Evolutionary conservation across 2,329 filamentous ascomycete species (phyloP).

Genomic region (Alternaria sp.): DNA sequence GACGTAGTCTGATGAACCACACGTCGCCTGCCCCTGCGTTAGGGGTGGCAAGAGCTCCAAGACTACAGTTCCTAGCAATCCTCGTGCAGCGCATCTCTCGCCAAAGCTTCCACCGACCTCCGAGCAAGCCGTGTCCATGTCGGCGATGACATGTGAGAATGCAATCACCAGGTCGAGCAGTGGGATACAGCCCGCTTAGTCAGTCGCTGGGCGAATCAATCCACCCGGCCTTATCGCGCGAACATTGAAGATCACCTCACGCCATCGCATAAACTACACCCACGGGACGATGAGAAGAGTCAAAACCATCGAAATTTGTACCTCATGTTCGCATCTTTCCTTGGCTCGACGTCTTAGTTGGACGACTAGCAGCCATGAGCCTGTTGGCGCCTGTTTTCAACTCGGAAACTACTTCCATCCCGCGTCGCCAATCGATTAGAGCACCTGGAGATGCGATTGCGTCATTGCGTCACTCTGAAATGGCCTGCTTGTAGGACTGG

Average conservation of each 20-base stretch:
- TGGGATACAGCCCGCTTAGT: conserved; percentile 36
- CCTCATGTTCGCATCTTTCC: conserved; percentile 22
- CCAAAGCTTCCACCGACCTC: conserved; percentile 18
- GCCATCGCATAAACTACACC: conserved; percentile 30
- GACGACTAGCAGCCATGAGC: conserved; percentile 20
- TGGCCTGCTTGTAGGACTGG: conserved; percentile 23
- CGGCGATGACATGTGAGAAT: conserved; percentile 17
- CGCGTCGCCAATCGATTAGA: conserved; percentile 29
- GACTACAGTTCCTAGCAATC: not conserved
- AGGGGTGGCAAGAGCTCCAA: conserved; percentile 1
- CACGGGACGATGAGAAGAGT: conserved; percentile 16
- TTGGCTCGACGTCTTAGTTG: conserved; percentile 27
- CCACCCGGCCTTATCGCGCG: conserved; percentile 32
- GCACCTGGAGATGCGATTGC: conserved; percentile 26
- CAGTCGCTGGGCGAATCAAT: conserved; percentile 38
- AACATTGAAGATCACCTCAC: conserved; percentile 41
- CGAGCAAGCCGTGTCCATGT: conserved; percentile 10
- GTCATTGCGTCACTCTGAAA: conserved; percentile 29
- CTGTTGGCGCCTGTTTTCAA: conserved; percentile 20
- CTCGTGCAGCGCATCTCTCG: conserved; percentile 23
- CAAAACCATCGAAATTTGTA: conserved; percentile 4
- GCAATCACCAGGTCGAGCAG: conserved; percentile 17
- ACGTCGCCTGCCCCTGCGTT: conserved; percentile 8
- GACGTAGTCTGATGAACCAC: not conserved
- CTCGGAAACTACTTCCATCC: conserved; percentile 30